Conservation (phyloP, 2,329 filamentous ascomycete species). For the Colletotrichum trifolii region DNA sequence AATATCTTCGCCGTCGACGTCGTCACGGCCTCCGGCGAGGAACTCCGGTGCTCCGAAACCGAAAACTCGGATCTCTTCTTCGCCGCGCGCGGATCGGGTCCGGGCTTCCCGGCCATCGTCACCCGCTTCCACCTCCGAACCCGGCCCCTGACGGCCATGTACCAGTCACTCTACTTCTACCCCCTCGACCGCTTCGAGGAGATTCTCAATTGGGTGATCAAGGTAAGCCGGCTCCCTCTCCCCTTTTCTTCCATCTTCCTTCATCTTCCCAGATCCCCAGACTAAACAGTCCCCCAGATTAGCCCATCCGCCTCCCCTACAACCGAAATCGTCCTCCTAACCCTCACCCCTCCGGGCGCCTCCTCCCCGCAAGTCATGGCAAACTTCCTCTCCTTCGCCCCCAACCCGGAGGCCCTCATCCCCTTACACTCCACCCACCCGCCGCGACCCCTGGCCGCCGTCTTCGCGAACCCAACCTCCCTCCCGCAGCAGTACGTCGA, state of each 20-base stretch:
- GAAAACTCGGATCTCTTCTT: constrained; percentile 66
- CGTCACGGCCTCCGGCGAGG: constrained; percentile 56
- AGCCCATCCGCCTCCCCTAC: constrained; percentile 47
- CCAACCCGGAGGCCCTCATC: constrained; percentile 38
- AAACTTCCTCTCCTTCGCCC: constrained; percentile 54
- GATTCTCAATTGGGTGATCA: constrained; percentile 60
- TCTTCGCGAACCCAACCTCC: constrained; percentile 51
- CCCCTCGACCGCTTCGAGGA: constrained; percentile 55
- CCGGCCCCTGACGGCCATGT: constrained; percentile 45
- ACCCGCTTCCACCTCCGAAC: constrained; percentile 61
- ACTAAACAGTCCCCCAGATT: constrained; percentile 34
- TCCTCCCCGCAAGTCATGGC: constrained; percentile 48
- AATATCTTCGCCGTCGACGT: constrained; percentile 59
- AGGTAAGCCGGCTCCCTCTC: constrained; percentile 41
- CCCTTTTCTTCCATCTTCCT: constrained; percentile 17
- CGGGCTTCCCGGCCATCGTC: constrained; percentile 64
- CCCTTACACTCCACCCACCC: constrained; percentile 27
- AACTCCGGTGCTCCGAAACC: constrained; percentile 55
- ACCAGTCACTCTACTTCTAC: constrained; percentile 56
- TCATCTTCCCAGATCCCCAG: not conserved
- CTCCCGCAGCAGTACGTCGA: constrained; percentile 53
- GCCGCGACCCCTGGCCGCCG: constrained; percentile 43
- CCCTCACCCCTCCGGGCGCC: constrained; percentile 43
- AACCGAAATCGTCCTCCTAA: constrained; percentile 54
- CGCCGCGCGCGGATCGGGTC: constrained; percentile 65